Percentiles rank a stretch among this genome's conserved stretches.
Evolutionary conservation across 2,329 filamentous ascomycete species (phyloP).

Genomic region (Metarhizium album): DNA sequence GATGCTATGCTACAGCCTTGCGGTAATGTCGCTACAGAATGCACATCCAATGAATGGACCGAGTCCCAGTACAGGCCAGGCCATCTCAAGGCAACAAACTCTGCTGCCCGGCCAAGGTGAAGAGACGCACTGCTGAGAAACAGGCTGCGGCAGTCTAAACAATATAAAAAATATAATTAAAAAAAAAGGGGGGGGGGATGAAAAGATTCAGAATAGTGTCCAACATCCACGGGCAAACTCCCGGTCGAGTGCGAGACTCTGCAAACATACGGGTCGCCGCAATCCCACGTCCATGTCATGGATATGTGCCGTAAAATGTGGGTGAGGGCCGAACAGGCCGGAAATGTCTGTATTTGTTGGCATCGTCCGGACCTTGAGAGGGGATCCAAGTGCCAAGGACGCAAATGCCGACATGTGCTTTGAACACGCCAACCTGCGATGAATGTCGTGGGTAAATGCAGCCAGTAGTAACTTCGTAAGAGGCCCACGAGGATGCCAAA

Average conservation of each 20-base stretch:
- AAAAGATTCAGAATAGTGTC: constrained; percentile 2
- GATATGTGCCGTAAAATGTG: not conserved
- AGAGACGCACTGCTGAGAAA: not conserved
- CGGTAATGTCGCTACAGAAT: not conserved
- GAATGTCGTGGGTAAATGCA: not conserved
- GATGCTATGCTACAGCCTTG: not conserved
- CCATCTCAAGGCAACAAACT: not conserved
- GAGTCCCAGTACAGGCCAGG: not conserved
- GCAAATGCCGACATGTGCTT: constrained; percentile 16
- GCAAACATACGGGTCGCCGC: constrained; percentile 15
- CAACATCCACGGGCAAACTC: not conserved
- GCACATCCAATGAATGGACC: not conserved
- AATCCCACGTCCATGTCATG: constrained; percentile 22
- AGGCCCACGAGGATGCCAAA: not conserved
- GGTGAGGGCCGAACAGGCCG: constrained; percentile 7
- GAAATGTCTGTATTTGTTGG: not conserved
- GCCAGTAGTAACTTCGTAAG: not conserved
- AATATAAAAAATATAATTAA: not conserved
- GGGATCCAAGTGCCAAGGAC: constrained; percentile 20
- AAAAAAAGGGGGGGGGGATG: constrained; percentile 4
- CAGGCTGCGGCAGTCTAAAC: not conserved
- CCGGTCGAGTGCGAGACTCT: constrained; percentile 1
- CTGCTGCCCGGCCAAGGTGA: not conserved
- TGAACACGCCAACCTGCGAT: not conserved
- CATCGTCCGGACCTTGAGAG: not conserved